phyloP scores from a whole-genome alignment of 2,329 filamentous ascomycete species.

The Fusarium decemcellulare region DNA sequence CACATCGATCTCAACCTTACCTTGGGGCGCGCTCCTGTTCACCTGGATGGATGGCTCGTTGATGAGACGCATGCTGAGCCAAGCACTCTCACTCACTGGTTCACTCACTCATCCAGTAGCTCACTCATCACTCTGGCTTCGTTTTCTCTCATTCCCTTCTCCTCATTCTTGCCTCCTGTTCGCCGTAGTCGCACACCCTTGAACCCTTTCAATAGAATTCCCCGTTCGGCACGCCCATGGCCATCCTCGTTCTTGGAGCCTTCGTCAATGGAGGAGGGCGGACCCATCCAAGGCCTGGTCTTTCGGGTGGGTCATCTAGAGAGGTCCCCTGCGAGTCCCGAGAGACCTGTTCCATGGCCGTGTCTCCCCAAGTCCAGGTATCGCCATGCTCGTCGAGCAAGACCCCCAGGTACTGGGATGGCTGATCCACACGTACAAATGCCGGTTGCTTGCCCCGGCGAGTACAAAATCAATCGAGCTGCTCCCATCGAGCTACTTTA shows the following conservation, averaged over 20 bases:
- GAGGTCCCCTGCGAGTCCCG: constrained; percentile 40
- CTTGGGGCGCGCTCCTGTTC: not conserved
- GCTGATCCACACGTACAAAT: constrained; percentile 40
- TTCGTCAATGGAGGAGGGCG: constrained; percentile 17
- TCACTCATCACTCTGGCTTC: not conserved
- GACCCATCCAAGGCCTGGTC: constrained; percentile 35
- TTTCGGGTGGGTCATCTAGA: constrained; percentile 38
- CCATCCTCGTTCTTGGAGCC: constrained; percentile 8
- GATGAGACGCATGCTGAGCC: constrained; percentile 31
- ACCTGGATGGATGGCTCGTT: constrained; percentile 12
- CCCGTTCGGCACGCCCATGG: constrained; percentile 23
- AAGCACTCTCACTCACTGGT: constrained; percentile 30
- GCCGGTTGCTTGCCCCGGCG: constrained; percentile 38
- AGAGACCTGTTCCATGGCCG: constrained; percentile 39
- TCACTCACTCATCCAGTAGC: constrained; percentile 9
- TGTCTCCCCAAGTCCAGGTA: constrained; percentile 39
- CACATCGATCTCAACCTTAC: constrained; percentile 32
- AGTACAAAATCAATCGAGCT: constrained; percentile 49
- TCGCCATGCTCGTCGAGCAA: constrained; percentile 30
- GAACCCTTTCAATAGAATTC: constrained; percentile 17
- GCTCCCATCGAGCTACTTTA: constrained; percentile 42
- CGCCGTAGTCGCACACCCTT: constrained; percentile 24
- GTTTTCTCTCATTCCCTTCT: constrained; percentile 21
- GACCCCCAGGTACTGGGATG: constrained; percentile 33
- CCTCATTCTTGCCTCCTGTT: constrained; percentile 11